Base-by-base conservation (phyloP, 1,139 yeast species). In the Taiozyma onychis region DNA sequence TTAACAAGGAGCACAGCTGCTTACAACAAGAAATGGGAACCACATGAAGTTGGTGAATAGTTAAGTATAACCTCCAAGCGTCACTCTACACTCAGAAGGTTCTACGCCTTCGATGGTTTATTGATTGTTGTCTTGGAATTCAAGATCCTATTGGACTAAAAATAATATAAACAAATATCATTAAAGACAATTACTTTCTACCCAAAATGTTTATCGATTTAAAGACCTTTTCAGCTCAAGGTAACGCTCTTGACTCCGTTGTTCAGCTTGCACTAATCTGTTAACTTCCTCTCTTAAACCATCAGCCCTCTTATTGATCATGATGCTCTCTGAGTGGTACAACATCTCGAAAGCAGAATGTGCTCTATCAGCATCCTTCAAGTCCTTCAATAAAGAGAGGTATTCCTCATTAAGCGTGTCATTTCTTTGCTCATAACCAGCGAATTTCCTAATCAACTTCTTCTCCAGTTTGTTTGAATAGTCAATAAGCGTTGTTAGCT, bases 211-310 rank as follows among this genome's bases (percentile, higher is more conserved):
- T n/a, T 32, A 32, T 14, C 14, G 35, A 18, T 37, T 21, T 22
- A 37, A 14, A 6, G 44, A 24, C n/a, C 48, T 50, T 34, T 39
- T 55, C n/a, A 65, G 47, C 42, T 62, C 67, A 16, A 65, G 57
- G 47, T 64, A 68, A 45, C 63, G 58, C 45, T 63, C 71, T 58
- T 67, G 74, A 1, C 67, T 71, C 11, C 47, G 53, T 26, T 68
- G 64, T 48, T 76, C 81, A 0, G 73, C 73, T 37, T 66, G 66
- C 3, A 68, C 66, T 34, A 78, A 57, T 5, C 50, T 56, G 50
- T 76, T 74, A 27, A 74, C 77, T 49, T 70, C 65, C 18, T 67
- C 71, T 53, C 75, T 75, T 30, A 77, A 57, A 1, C 60, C 43
- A 3, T 62, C 60, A 1, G 68, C 55, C 32, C 80, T 62, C 7